Base-by-base conservation (phyloP, 805 yeast genomes). In the Wickerhamomyces bisporus region DNA sequence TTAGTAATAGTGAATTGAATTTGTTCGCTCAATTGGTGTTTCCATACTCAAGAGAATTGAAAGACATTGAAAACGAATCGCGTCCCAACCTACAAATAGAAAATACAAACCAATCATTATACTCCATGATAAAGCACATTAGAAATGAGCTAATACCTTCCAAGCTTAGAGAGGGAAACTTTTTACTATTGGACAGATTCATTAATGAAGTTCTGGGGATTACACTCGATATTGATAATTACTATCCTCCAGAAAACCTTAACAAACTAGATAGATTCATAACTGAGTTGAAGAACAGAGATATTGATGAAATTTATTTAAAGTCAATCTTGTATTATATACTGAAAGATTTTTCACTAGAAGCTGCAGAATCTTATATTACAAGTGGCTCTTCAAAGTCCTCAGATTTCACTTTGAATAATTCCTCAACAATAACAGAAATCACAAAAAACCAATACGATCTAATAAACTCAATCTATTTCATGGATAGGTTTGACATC, bases 401-500 rank as follows among this genome's bases (percentile, higher is more conserved):
- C 10, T 10, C 24, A 7, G 24, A 7, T 7, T 21, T 21, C 24
- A 21, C 20, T 15, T 8, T 17, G 16, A 26, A 32, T 10, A 30
- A 29, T 26, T 11, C 9, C 6, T 26, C 13, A 5, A 17, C 26
- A 9, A 21, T 14, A 4, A 26, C 27, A 4, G 31, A 21, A 7
- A 35, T 38, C 8, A 34, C 38, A 1, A n/a, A 16, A 17, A 15
- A 26, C 9, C 34, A 26, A 6, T 46, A 51, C 21, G 48, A 48
- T 29, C 38, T 53, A 11, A 45, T 54, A 24, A 49, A 54, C 38
- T 42, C 50, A 7, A 39, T 50, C 11, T 54, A 54, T 33, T 44
- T 30, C 26, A 34, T 54, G 20, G 59, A 54, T 31, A 47, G 57
- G 35, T 50, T 54, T 27, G 52, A 54, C 27, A 44, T 53, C 12